A percentile compares a stretch with the other conserved stretches of the same genome.
These are phyloP conservation scores for Pythium brachiatum DNA, from an alignment of 352 stramenopile genomes.

Conservation along the genomic window DNA sequence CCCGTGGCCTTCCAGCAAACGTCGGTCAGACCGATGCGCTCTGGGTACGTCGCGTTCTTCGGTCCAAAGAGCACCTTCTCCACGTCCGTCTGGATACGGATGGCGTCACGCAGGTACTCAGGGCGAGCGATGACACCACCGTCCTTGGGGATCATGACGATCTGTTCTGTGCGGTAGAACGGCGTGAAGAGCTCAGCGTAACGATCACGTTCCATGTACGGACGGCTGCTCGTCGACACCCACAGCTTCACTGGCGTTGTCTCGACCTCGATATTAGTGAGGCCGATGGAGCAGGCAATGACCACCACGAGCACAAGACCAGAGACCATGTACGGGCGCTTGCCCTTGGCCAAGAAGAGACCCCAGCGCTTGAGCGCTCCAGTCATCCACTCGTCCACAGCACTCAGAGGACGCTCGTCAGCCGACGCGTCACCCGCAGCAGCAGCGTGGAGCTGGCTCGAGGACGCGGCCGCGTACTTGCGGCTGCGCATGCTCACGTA, in stretches of 20 bases:
- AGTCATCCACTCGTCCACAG: slow-evolving; percentile 30
- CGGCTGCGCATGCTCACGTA: slow-evolving; percentile 25
- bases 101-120: slow-evolving; percentile 45
- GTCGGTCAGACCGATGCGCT: slow-evolving; percentile 34
- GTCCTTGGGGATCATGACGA: slow-evolving; percentile 56
- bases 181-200: slow-evolving; percentile 56
- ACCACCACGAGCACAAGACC: slow-evolving; percentile 23
- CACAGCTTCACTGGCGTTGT: slow-evolving; percentile 56
- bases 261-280: slow-evolving; percentile 40
- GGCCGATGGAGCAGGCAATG: slow-evolving; percentile 21
- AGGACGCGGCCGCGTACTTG: slow-evolving; percentile 8
- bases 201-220: slow-evolving; percentile 41
- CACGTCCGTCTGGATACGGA: slow-evolving; percentile 41
- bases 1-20: slow-evolving; percentile 56
- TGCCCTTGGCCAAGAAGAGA: slow-evolving; percentile 31
- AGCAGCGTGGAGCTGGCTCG: slow-evolving; percentile 6
- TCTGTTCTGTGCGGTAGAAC: slow-evolving; percentile 52
- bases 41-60: slow-evolving; percentile 12
- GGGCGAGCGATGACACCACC: slow-evolving; percentile 35
- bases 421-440: background rate
- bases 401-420: slow-evolving; percentile 28
- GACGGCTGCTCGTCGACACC: slow-evolving; percentile 39
- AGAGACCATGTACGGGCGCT: slow-evolving; percentile 28
- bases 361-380: slow-evolving; percentile 39
- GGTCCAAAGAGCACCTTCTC: slow-evolving; percentile 17